phyloP scores from a whole-genome alignment of 805 yeast species.

The Komagataella mondaviorum region DNA sequence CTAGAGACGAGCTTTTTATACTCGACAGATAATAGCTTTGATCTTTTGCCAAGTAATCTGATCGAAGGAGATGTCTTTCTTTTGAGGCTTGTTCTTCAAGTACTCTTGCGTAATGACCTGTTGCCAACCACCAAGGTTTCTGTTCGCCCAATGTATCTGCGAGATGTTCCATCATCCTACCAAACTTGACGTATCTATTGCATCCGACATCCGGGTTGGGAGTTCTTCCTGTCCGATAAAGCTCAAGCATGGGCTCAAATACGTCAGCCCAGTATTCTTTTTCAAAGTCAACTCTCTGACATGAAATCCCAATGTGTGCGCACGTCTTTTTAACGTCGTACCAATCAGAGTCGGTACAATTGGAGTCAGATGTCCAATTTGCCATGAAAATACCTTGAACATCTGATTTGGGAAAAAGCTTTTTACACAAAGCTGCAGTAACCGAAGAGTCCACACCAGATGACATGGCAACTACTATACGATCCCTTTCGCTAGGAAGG shows the following conservation, averaged over 20 bases:
- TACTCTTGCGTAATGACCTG: conserved; percentile 70
- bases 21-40: conserved; percentile 85
- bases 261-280: conserved; percentile 88
- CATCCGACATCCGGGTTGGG: conserved; percentile 95
- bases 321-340: conserved; percentile 63
- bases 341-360: conserved; percentile 84
- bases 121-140: conserved; percentile 68
- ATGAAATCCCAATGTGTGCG: conserved; percentile 43
- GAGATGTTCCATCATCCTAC: conserved; percentile 51
- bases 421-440: conserved; percentile 42
- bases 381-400: conserved; percentile 87
- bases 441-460: conserved; percentile 96
- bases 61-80: conserved; percentile 38
- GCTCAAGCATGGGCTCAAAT: conserved; percentile 80
- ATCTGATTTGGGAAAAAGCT: conserved; percentile 35
- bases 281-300: conserved; percentile 74
- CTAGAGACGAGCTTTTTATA: conserved; percentile 30
- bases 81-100: conserved; percentile 19
- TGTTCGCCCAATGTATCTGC: conserved; percentile 17
- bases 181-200: conserved; percentile 79
- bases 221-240: conserved; percentile 60
- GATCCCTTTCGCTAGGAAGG: conserved; percentile 38
- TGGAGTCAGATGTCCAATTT: conserved; percentile 56
- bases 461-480: conserved; percentile 80
- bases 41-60: conserved; percentile 53